Evolutionary conservation across 495 filamentous ascomycete genomes (phyloP), one percentile per base, ranked within the genome.

Genomic region (Xylaria intraflava): DNA sequence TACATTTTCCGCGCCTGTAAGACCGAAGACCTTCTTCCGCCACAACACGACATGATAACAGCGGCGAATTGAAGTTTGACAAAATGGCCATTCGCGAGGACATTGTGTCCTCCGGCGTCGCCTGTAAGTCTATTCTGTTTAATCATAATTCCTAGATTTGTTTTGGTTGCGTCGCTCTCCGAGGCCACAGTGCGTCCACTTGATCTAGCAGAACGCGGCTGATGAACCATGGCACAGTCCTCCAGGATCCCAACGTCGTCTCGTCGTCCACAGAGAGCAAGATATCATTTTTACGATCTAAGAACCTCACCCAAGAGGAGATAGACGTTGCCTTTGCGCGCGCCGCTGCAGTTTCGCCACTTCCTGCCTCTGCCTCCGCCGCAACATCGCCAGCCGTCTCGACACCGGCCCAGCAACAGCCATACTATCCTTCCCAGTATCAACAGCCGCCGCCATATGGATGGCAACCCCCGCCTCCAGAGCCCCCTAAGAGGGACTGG

Each of bases 221-320:
- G 35, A 38, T 11, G 10, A 59, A 67, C 57, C 38, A 22, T 22
- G 26, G 6, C 45, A 44, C 58, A 96, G 92, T 98, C 67, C 84
- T 98, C 46, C 87, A 88, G 73, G 92, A 99, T 65, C 90, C 93
- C 9, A 89, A 84, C 33, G 90, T 97, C 47, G 81, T 88, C n/a
- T 80, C 82, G 2, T 89, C 92, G 1, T 85, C 94, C n/a, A 73
- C 95, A 49, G 94, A 97, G 58, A 96, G 94, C 71, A 81, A 88
- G 51, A 77, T 96, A 49, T 86, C 90, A 12, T 99, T 99, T 60
- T 79, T 99, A 17, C 87, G 92, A 66, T 95, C 92, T 0, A 99
- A 99, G 70, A 96, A 97, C 65, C 79, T 99, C 14, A 96, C 92
- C 2, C 88, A 90, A 69, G 90, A 97, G 69, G 93, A 99, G 70